Base-by-base conservation (phyloP, 257 asterid species). In the Ajuga chamaepitys region DNA sequence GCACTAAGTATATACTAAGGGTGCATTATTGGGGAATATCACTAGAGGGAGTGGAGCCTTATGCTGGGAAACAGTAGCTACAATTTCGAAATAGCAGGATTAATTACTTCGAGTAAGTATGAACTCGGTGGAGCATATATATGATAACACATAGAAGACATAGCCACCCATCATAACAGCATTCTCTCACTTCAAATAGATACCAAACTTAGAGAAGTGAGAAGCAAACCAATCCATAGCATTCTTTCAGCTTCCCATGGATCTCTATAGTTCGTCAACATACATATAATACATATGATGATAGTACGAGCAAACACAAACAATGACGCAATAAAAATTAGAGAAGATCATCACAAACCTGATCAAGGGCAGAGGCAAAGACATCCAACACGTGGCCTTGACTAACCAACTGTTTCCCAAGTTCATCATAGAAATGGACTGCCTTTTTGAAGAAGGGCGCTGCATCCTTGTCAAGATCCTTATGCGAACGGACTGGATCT, bases 321-420 rank as follows among this genome's bases (percentile, higher is more conserved):
- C 64, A 22, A 67, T 25, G 25, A 68, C 13, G 16, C 35, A 42
- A 35, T 16, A 50, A 14, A 35, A 54, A 46, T 16, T 58, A 58
- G 35, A 66, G 45, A 32, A 35, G 30, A 45, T 8, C 20, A 25
- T 55, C 37, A 67, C 75, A 75, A 65, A 93, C 99, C 99, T 94
- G 99, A 81, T 94, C 99, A 51, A 94, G 96, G 63, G 97, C 97
- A 66, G 99, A 94, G 48, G 99, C 99, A 68, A 90, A 90, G 54
- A 94, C 77, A 75, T 94, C 99, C 91, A 94, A 72, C 48, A 85
- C 93, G 68, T 94, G 99, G 58, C 96, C 97, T 81, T 90, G 95
- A 58, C 76, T 82, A 58, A 88, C 95, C 50, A 94, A 81, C 72
- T 94, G 97, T 70, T 82, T 90, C 47, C 93, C 93, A 70, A 94